phyloP scores from a whole-genome alignment of 1,284 basidiomycete genomes.

The Heliocybe sulcata region DNA sequence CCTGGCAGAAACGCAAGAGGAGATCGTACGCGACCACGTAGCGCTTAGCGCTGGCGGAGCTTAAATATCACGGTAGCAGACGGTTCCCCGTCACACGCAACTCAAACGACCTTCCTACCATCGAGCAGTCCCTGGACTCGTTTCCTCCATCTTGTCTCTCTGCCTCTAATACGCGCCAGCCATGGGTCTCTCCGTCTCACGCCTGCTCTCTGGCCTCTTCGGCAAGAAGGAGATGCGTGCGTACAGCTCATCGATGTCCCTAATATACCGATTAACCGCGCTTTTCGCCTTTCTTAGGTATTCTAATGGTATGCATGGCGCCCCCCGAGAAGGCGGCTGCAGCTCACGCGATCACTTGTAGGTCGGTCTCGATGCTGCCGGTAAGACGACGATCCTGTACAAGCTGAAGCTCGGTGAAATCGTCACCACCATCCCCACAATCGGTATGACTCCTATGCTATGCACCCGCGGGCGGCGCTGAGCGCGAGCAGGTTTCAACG shows the following conservation, averaged over 20 bases:
- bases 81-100: neutral
- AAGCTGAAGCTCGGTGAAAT: conserved; percentile 99
- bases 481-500: conserved; percentile 78
- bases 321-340: neutral
- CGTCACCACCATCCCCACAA: conserved; percentile 98
- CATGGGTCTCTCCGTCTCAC: conserved; percentile 87
- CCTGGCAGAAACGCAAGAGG: too few species aligned
- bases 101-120: neutral
- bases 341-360: conserved; percentile 21
- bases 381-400: conserved; percentile 98
- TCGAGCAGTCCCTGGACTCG: neutral
- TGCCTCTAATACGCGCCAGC: conserved; percentile 10
- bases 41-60: neutral
- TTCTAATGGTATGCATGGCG: conserved; percentile 56
- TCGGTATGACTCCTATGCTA: conserved; percentile 54
- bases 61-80: neutral
- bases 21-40: neutral
- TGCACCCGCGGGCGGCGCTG: neutral
- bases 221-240: conserved; percentile 99
- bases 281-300: conserved; percentile 37
- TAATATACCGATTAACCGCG: conserved; percentile 10
- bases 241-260: conserved; percentile 26
- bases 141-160: neutral
- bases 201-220: conserved; percentile 81
- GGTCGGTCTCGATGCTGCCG: conserved; percentile 96